Base-by-base conservation (phyloP, 2,329 filamentous ascomycete genomes). In the Venturia effusa region DNA sequence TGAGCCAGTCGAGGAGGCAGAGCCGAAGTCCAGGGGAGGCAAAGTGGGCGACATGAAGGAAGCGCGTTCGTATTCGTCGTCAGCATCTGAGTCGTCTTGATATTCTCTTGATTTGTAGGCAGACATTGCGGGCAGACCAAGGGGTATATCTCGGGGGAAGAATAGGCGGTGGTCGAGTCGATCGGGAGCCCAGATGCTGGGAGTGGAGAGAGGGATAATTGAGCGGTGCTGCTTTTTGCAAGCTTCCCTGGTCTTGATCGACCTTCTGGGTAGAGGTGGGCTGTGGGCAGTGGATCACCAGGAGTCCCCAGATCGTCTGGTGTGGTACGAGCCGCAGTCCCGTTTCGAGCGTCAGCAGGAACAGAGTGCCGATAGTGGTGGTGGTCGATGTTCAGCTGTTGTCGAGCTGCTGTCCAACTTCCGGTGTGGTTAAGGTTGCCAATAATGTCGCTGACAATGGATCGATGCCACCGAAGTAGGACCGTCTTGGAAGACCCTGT, bases 21-120 rank as follows among this genome's bases (percentile, higher is more conserved):
- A 51, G 72, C 90, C 87, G 69, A 84, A 88, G 73, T 89, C 87
- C 68, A 80, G 30, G 24, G 64, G 82, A 64, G 79, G 80, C 67
- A 85, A 81, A 68, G 84, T 83, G 65, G 86, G 88, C 6, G 86
- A 88, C 74, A 83, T 85, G 71, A 86, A 83, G 68, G 87, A 80
- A 74, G 86, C 87, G 72, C 87, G 82, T 81, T 92, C 88, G 74
- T 90, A 91, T 79, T 92, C 89, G 76, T 92, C 89, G 76, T 91
- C 89, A 70, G 88, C 88, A 73, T 90, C 89, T 68, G 86, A 90
- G 69, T 86, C 84, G 77, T 90, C 89, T 74, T 89, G 85, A 75
- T 91, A 92, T 66, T 40, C 41, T 34, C 86, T 72, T 43, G 74
- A 70, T 64, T 72, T 74, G 71, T 77, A 78, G 64, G 74, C 74